These are phyloP conservation scores for Lactifluus echinatus DNA, from an alignment of 768 basidiomycete genomes.

Conservation along the genomic window DNA sequence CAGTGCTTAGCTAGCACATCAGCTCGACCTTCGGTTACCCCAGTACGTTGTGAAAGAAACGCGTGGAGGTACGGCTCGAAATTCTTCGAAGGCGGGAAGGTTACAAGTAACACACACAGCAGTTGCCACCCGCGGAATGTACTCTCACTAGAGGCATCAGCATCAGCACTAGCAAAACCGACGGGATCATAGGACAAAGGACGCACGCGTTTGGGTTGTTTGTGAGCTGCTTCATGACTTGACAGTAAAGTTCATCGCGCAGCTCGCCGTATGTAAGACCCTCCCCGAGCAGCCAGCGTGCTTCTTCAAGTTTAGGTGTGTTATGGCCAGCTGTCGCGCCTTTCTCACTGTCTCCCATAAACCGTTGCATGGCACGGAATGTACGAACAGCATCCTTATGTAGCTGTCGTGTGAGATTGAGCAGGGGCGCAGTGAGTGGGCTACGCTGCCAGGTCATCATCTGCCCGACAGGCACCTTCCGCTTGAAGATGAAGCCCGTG, in stretches of 20 bases:
- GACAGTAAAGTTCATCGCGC: conserved; percentile 90
- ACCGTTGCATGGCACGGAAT: conserved; percentile 84
- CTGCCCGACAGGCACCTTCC: conserved; percentile 73
- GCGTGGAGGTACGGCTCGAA: conserved; percentile 76
- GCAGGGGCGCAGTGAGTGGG: conserved; percentile 64
- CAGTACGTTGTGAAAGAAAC: conserved; percentile 68
- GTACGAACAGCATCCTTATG: conserved; percentile 72
- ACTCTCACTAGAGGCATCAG: conserved; percentile 49
- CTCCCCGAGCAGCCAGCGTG: conserved; percentile 76
- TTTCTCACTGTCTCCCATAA: conserved; percentile 88
- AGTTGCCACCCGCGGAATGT: conserved; percentile 90
- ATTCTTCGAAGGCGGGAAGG: conserved; percentile 90
- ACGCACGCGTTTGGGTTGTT: conserved; percentile 73
- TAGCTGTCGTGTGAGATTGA: conserved; percentile 56
- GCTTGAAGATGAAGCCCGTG: conserved; percentile 80
- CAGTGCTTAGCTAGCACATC: conserved; percentile 91
- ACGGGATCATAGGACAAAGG: background rate
- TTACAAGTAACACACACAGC: conserved; percentile 80
- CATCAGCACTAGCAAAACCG: background rate
- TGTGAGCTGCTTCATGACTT: conserved; percentile 85
- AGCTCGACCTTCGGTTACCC: conserved; percentile 63
- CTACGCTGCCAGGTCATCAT: conserved; percentile 87
- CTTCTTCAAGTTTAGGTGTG: conserved; percentile 59
- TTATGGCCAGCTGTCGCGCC: conserved; percentile 46
- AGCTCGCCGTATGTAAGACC: conserved; percentile 76